A percentile compares a stretch with the other conserved stretches of the same genome.
Evolutionary conservation across 2,329 filamentous ascomycete species (phyloP).

Genomic region (Chrysoporthe austroafricana): DNA sequence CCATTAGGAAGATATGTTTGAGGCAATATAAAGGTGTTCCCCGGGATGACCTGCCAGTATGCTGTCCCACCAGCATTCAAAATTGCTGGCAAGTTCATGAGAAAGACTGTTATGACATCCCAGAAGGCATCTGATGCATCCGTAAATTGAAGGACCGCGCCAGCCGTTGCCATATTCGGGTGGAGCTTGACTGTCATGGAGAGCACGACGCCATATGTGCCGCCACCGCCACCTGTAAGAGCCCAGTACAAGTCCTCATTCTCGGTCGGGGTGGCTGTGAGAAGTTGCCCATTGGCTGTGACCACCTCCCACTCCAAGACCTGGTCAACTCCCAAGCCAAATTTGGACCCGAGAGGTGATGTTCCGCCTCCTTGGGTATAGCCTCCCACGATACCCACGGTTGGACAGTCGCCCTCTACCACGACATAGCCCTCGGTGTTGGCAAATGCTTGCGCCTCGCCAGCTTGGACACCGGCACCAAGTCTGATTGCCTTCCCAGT

Average conservation of each 20-base stretch:
- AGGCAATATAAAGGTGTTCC: not conserved
- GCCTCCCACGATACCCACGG: constrained; percentile 51
- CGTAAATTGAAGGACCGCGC: constrained; percentile 9
- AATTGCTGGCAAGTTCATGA: constrained; percentile 11
- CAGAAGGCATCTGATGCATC: constrained; percentile 1
- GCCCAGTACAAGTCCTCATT: constrained; percentile 58
- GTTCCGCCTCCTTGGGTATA: constrained; percentile 57
- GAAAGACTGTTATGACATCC: not conserved
- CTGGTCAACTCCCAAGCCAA: constrained; percentile 55
- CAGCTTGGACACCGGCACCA: constrained; percentile 52
- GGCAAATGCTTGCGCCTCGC: constrained; percentile 47
- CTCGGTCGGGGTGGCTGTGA: constrained; percentile 44
- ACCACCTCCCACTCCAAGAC: constrained; percentile 50
- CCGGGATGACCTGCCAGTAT: constrained; percentile 3
- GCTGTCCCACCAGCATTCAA: constrained; percentile 4
- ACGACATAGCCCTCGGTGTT: constrained; percentile 42
- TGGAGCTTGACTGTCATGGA: constrained; percentile 53
- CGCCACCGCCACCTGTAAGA: constrained; percentile 51
- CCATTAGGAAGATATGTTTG: constrained; percentile 14
- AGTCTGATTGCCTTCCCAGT: constrained; percentile 51
- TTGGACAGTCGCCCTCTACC: constrained; percentile 51
- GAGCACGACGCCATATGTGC: constrained; percentile 52
- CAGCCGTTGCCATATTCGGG: constrained; percentile 18
- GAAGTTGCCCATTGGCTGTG: constrained; percentile 42
- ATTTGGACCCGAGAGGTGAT: constrained; percentile 45